phyloP scores from a whole-genome alignment of 305 asterid species.

The Nicotiana rustica region DNA sequence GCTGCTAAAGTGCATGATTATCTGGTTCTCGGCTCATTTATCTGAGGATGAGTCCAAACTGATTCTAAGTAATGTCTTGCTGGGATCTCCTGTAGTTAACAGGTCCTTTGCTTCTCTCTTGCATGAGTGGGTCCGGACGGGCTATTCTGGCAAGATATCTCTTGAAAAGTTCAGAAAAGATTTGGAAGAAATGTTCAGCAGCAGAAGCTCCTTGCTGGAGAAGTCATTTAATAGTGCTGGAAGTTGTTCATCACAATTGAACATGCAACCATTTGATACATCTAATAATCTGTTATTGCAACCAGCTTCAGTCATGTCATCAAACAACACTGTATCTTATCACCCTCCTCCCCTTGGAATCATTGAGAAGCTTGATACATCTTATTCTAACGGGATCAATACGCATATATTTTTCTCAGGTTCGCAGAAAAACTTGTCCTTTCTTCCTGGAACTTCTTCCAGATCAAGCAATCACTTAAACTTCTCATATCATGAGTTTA shows the following conservation, averaged over 20 bases:
- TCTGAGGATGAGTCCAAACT: slow-evolving; percentile 59
- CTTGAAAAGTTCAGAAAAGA: slow-evolving; percentile 60
- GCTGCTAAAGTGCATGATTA: slow-evolving; percentile 63
- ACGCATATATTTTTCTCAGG: slow-evolving; percentile 57
- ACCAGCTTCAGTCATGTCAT: slow-evolving; percentile 42
- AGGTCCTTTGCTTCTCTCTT: slow-evolving; percentile 59
- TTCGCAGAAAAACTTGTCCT: slow-evolving; percentile 47
- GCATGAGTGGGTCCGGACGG: slow-evolving; percentile 67
- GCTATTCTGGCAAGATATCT: slow-evolving; percentile 76
- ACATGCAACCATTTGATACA: slow-evolving; percentile 33
- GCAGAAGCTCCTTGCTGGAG: slow-evolving; percentile 64
- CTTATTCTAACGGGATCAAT: slow-evolving; percentile 45
- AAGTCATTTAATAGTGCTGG: slow-evolving; percentile 49
- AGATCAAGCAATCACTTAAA: slow-evolving; percentile 45
- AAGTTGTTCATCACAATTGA: slow-evolving; percentile 37
- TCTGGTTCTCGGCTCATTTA: slow-evolving; percentile 70
- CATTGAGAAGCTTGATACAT: slow-evolving; percentile 41
- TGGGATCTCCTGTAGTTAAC: slow-evolving; percentile 56
- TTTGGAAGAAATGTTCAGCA: slow-evolving; percentile 60
- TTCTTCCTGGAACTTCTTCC: slow-evolving; percentile 45
- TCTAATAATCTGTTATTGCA: slow-evolving; percentile 35
- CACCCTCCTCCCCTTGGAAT: slow-evolving; percentile 54
- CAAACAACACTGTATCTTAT: slow-evolving; percentile 39
- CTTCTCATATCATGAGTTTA: slow-evolving; percentile 48
- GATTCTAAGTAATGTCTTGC: slow-evolving; percentile 52